Percentiles rank a stretch among this genome's conserved stretches.
These are phyloP conservation scores for Pseudogymnoascus sp. DNA, from an alignment of 2,329 filamentous ascomycete species.

Conservation along the genomic window DNA sequence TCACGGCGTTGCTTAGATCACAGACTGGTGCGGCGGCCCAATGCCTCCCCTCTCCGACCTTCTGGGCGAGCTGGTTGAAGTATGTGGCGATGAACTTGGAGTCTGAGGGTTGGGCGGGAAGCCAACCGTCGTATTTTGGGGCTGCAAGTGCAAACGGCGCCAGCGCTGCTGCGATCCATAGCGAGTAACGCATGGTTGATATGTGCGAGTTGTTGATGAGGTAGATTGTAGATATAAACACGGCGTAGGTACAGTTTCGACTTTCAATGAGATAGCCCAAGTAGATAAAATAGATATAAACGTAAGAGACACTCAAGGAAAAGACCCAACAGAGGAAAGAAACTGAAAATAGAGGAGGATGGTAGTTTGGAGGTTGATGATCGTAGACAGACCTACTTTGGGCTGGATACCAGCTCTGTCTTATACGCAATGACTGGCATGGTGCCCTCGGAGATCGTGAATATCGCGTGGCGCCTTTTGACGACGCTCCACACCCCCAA, in stretches of 20 bases:
- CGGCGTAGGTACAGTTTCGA: constrained; percentile 1
- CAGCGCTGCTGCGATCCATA: constrained; percentile 40
- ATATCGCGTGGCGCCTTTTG: constrained; percentile 6
- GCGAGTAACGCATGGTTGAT: constrained; percentile 41
- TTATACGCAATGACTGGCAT: background rate
- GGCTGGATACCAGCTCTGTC: background rate
- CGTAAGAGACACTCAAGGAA: constrained; percentile 7
- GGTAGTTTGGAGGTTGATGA: background rate
- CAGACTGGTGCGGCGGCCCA: constrained; percentile 40
- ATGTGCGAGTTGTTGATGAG: background rate
- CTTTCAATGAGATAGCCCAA: background rate
- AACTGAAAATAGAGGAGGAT: constrained; percentile 1
- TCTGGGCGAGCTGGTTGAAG: constrained; percentile 51
- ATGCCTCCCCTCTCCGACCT: constrained; percentile 41
- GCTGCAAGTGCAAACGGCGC: constrained; percentile 36
- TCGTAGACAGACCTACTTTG: constrained; percentile 8
- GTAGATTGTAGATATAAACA: constrained; percentile 6
- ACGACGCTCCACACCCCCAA: constrained; percentile 1
- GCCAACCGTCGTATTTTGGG: constrained; percentile 19
- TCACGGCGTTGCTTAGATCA: constrained; percentile 44
- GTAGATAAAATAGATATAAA: constrained; percentile 3
- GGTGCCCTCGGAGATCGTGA: constrained; percentile 2
- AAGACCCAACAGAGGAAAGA: constrained; percentile 1
- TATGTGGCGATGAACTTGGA: constrained; percentile 45
- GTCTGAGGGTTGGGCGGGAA: constrained; percentile 19